Conservation (phyloP, 805 yeast genomes). For the Candida suzukii region DNA sequence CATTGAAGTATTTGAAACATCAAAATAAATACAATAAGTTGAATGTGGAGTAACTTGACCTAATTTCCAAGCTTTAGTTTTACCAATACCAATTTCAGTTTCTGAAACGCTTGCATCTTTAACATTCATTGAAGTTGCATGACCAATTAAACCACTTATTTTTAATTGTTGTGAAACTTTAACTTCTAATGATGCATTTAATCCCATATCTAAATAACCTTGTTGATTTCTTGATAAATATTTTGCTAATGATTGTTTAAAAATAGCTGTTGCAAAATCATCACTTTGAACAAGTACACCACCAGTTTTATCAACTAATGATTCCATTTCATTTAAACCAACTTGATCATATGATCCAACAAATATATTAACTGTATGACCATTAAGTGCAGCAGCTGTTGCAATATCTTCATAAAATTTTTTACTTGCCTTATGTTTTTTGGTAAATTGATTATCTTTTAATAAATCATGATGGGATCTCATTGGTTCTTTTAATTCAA, state of each 20-base stretch:
- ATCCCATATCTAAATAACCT: constrained; percentile 42
- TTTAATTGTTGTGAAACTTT: constrained; percentile 43
- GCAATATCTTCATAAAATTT: constrained; percentile 46
- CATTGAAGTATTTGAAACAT: constrained; percentile 24
- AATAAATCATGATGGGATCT: constrained; percentile 60
- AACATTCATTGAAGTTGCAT: constrained; percentile 41
- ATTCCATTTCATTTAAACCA: constrained; percentile 62
- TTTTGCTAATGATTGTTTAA: constrained; percentile 55
- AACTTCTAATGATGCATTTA: constrained; percentile 54
- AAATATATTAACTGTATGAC: constrained; percentile 50
- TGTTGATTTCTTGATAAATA: constrained; percentile 33
- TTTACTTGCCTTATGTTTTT: constrained; percentile 35
- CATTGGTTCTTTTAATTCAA: constrained; percentile 51
- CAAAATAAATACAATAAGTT: constrained; percentile 53
- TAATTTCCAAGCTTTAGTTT: constrained; percentile 53
- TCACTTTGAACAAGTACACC: constrained; percentile 59
- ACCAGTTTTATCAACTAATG: constrained; percentile 49
- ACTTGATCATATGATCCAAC: constrained; percentile 66
- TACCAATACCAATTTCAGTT: constrained; percentile 13
- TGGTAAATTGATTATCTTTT: constrained; percentile 32
- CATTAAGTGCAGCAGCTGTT: constrained; percentile 36
- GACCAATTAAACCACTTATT: constrained; percentile 56
- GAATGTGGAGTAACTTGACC: constrained; percentile 51
- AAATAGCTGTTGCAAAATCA: constrained; percentile 59
- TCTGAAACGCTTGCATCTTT: constrained; percentile 11